These are phyloP conservation scores for Phlyctochytrium arcticum DNA, from an alignment of 192 early-diverging fungal genomes.

Conservation along the genomic window DNA sequence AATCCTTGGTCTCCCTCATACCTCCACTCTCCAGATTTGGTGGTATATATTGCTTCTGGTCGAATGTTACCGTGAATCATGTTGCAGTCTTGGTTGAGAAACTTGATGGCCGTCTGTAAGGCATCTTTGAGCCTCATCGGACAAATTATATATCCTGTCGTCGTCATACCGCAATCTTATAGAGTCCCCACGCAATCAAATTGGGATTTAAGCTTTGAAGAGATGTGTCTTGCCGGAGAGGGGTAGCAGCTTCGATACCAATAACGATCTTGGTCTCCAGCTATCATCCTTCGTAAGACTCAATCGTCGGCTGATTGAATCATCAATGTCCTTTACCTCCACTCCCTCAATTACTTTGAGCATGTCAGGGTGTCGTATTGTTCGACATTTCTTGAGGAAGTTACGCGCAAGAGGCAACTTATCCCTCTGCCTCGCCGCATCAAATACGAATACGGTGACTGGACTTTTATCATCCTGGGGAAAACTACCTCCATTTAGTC, in stretches of 20 bases:
- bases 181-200: conserved; percentile 74
- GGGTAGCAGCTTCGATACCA: conserved; percentile 79
- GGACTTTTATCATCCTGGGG: conserved; percentile 61
- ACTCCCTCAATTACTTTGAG: conserved; percentile 81
- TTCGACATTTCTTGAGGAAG: conserved; percentile 78
- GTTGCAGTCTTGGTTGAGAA: conserved; percentile 79
- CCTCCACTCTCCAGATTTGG: conserved; percentile 91
- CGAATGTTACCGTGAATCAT: conserved; percentile 87
- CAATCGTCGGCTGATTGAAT: neutral
- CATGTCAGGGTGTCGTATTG: conserved; percentile 86
- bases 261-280: conserved; percentile 77
- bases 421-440: conserved; percentile 59
- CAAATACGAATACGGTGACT: conserved; percentile 78
- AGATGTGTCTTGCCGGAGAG: conserved; percentile 55
- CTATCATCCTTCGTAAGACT: conserved; percentile 27
- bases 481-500: too few species aligned
- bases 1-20: conserved; percentile 5
- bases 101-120: conserved; percentile 74
- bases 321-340: too few species aligned
- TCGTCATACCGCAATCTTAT: conserved; percentile 81
- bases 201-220: conserved; percentile 47
- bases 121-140: too few species aligned
- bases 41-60: conserved; percentile 76
- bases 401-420: conserved; percentile 82
- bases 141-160: neutral